Conservation (phyloP, 768 basidiomycete species). For the Guyanaporus albipodus region DNA sequence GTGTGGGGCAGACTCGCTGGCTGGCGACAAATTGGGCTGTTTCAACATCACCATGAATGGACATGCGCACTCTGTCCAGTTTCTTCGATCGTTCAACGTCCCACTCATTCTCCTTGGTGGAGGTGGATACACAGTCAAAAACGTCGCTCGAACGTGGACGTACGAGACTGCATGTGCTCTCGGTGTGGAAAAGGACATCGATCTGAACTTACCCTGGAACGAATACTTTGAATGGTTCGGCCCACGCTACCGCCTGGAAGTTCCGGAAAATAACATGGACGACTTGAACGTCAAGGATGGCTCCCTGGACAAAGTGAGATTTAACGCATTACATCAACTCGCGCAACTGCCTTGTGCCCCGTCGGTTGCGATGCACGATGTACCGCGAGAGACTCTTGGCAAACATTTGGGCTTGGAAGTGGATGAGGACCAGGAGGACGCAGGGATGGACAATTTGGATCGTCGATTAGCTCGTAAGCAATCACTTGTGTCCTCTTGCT, state of each 20-base stretch:
- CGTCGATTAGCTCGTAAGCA: conserved; percentile 66
- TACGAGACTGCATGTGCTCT: conserved; percentile 95
- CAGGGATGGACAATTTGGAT: conserved; percentile 57
- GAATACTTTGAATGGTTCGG: conserved; percentile 98
- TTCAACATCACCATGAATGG: conserved; percentile 97
- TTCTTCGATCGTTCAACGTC: conserved; percentile 74
- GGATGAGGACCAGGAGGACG: conserved; percentile 39
- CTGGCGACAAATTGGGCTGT: conserved; percentile 93
- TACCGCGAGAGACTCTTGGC: conserved; percentile 67
- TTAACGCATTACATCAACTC: conserved; percentile 51
- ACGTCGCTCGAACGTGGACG: conserved; percentile 92
- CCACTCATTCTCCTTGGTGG: conserved; percentile 92
- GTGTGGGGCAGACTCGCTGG: conserved; percentile 93
- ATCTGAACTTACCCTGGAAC: conserved; percentile 78
- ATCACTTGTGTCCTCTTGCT: background rate
- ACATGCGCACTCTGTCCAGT: conserved; percentile 88
- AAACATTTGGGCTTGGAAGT: conserved; percentile 55
- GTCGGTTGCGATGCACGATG: conserved; percentile 80
- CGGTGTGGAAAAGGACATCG: conserved; percentile 76
- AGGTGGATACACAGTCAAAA: conserved; percentile 96
- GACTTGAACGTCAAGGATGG: conserved; percentile 82
- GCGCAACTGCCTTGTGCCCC: conserved; percentile 68
- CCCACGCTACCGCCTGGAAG: conserved; percentile 89
- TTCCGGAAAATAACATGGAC: conserved; percentile 90
- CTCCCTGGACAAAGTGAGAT: conserved; percentile 79